Conservation (phyloP, 202 grass and related monocot species). For the Musa balbisiana region DNA sequence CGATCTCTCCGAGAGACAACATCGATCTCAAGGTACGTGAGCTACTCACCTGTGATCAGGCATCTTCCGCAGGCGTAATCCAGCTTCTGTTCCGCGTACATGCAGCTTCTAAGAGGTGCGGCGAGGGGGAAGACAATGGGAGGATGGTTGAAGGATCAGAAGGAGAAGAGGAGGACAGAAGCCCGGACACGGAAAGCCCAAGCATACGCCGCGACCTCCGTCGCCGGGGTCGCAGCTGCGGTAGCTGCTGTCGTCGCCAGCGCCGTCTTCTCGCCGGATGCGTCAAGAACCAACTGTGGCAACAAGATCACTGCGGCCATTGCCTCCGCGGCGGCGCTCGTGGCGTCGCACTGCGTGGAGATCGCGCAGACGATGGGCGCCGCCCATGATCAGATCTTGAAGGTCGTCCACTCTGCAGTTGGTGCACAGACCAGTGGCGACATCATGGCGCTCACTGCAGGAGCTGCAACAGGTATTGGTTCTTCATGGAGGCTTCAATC, state of each 20-base stretch:
- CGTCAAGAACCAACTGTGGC: slow-evolving; percentile 8
- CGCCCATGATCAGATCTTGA: slow-evolving; percentile 66
- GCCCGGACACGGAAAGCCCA: slow-evolving; percentile 74
- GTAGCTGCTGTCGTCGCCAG: slow-evolving; percentile 68
- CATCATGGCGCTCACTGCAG: slow-evolving; percentile 79
- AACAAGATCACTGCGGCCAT: slow-evolving; percentile 52
- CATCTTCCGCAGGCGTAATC: neutral
- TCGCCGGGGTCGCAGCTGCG: slow-evolving; percentile 79
- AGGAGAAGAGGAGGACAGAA: slow-evolving; percentile 86
- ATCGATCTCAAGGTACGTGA: slow-evolving; percentile 46
- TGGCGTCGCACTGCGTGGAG: slow-evolving; percentile 93
- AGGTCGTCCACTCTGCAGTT: slow-evolving; percentile 65
- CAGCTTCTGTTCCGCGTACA: neutral
- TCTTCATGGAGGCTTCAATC: too few species aligned
- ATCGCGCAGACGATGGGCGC: slow-evolving; percentile 81
- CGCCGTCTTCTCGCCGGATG: slow-evolving; percentile 43
- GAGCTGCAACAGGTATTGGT: slow-evolving; percentile 59
- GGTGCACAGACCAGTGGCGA: slow-evolving; percentile 73
- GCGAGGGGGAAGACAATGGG: slow-evolving; percentile 53
- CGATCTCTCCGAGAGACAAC: slow-evolving; percentile 54
- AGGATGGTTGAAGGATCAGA: slow-evolving; percentile 85
- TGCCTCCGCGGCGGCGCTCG: slow-evolving; percentile 69
- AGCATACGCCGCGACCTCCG: slow-evolving; percentile 75
- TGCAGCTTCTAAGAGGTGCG: slow-evolving; percentile 32
- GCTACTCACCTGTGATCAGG: neutral